Evolutionary conservation across 75 land plant genomes (phyloP).

Genomic region (Azolla pinnata): DNA sequence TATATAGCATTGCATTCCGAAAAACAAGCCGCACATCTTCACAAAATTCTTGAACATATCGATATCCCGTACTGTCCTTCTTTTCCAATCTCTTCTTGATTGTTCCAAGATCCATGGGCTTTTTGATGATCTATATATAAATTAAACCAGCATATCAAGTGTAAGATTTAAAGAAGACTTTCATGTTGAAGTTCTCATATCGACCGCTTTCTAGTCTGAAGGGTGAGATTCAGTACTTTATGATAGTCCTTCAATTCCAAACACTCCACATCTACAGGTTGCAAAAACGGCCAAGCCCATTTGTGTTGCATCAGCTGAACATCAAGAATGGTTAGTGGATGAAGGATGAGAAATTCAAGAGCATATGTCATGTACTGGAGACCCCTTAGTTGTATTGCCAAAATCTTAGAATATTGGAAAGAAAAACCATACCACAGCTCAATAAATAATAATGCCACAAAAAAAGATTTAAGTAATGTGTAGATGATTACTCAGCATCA

Average conservation of each 20-base stretch:
- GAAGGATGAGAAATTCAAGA: too few species aligned
- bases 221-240: conserved; percentile 16
- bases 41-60: conserved; percentile 29
- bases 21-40: conserved; percentile 45
- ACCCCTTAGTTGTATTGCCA: too few species aligned
- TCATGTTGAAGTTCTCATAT: too few species aligned
- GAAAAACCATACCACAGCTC: too few species aligned
- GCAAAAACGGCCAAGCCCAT: conserved; percentile 48
- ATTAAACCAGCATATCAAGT: too few species aligned
- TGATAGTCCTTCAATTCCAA: conserved; percentile 28
- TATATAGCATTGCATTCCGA: conserved; percentile 40
- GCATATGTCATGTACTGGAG: too few species aligned
- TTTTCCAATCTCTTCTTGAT: conserved; percentile 28
- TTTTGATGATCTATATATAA: conserved; percentile 25
- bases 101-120: conserved; percentile 38
- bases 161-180: background rate
- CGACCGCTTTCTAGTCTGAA: too few species aligned
- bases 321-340: too few species aligned
- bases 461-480: too few species aligned
- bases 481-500: too few species aligned
- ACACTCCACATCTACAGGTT: conserved; percentile 40
- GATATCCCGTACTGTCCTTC: conserved; percentile 32
- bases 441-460: too few species aligned
- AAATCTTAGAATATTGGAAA: too few species aligned
- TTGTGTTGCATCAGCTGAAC: conserved; percentile 43